Conservation (phyloP, 345 rosid genomes). For the Ceriops zippeliana region DNA sequence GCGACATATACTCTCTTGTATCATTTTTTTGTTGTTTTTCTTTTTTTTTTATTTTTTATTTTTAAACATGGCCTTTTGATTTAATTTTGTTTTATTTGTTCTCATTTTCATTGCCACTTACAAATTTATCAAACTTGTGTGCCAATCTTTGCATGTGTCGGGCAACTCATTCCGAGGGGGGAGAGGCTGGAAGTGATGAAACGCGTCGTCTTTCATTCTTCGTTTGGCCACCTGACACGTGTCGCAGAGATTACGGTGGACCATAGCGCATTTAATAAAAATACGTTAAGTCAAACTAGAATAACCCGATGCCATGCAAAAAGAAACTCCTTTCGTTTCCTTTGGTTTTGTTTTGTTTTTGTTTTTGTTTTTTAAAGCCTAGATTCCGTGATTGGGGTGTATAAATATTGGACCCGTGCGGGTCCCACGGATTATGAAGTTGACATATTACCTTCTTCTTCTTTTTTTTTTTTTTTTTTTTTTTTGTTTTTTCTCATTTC, state of each 20-base stretch:
- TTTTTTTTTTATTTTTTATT: not conserved
- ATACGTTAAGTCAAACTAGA: not conserved
- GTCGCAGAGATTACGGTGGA: not conserved
- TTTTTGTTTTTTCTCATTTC: not conserved
- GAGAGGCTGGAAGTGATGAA: too few relatives aligned
- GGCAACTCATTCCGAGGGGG: too few relatives aligned
- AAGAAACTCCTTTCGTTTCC: not conserved
- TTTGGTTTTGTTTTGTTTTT: not conserved
- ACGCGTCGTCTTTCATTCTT: too few relatives aligned
- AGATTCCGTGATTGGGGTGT: constrained; percentile 21
- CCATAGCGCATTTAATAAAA: not conserved
- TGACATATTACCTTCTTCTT: not conserved
- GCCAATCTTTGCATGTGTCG: too few relatives aligned
- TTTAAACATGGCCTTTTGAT: not conserved
- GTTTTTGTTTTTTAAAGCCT: not conserved
- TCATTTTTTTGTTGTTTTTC: too few relatives aligned
- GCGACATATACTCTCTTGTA: not conserved
- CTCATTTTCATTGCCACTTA: too few relatives aligned
- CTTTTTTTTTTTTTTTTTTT: not conserved
- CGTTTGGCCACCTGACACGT: not conserved
- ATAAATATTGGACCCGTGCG: not conserved
- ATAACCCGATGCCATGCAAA: not conserved
- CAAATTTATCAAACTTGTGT: too few relatives aligned
- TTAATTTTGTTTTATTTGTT: not conserved
- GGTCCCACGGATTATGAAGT: not conserved